These are phyloP conservation scores for Phytophthora cajani DNA, from an alignment of 352 stramenopile genomes.

Conservation along the genomic window DNA sequence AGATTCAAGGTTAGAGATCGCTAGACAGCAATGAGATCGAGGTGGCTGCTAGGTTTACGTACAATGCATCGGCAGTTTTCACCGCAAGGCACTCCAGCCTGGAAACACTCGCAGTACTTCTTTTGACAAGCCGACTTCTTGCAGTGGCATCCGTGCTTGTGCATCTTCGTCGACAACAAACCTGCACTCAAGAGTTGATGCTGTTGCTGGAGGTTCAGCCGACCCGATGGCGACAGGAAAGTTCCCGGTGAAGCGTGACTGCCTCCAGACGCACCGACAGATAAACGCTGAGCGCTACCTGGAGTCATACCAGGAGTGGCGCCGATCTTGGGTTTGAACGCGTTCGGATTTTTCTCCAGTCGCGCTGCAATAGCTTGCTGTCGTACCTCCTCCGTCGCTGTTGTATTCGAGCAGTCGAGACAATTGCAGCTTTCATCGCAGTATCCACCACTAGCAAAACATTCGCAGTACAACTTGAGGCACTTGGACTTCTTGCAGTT, in stretches of 20 bases:
- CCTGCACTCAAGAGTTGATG: conserved; percentile 26
- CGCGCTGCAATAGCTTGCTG: conserved; percentile 89
- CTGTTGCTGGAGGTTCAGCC: conserved; percentile 18
- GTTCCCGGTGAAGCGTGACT: conserved; percentile 15
- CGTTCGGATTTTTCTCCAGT: conserved; percentile 94
- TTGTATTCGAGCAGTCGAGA: conserved; percentile 91
- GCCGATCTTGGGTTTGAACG: conserved; percentile 97
- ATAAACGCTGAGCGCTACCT: conserved; percentile 20
- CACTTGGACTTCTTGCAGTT: conserved; percentile 99
- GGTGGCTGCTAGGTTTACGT: conserved; percentile 34
- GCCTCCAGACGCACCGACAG: conserved; percentile 13
- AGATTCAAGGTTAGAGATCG: conserved; percentile 11
- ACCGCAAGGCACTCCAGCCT: conserved; percentile 86
- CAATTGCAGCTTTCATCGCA: conserved; percentile 95
- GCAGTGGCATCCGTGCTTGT: conserved; percentile 97
- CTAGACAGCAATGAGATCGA: not conserved
- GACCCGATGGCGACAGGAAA: conserved; percentile 37
- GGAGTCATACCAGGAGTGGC: conserved; percentile 32
- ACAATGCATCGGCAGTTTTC: conserved; percentile 92
- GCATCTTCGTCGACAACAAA: conserved; percentile 68
- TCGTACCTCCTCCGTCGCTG: conserved; percentile 65
- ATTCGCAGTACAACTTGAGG: conserved; percentile 97
- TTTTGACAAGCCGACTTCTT: conserved; percentile 97
- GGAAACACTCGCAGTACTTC: conserved; percentile 98
- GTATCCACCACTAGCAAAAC: conserved; percentile 93